Percentiles rank a stretch among this genome's conserved stretches.
Evolutionary conservation across 169 alveolate genomes (phyloP).

Genomic region (Plasmodium yoelii): DNA sequence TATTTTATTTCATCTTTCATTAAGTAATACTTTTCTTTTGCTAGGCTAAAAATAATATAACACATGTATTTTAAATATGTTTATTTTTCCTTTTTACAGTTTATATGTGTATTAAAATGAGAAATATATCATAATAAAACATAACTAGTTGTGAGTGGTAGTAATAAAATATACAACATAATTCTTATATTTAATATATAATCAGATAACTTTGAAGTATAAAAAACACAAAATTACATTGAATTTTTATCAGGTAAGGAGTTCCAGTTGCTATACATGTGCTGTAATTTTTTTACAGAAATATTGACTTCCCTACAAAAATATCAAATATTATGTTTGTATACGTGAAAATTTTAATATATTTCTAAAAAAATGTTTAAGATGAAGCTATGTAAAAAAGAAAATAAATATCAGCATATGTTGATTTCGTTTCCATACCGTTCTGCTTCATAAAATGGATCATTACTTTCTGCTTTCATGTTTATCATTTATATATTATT

Average conservation of each 20-base stretch:
- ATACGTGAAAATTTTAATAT: not conserved
- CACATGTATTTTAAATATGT: not conserved
- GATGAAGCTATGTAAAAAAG: not conserved
- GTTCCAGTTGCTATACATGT: conserved; percentile 61
- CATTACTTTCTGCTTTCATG: conserved; percentile 36
- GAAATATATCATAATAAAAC: no score
- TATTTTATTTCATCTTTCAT: conserved; percentile 75
- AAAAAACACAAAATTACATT: conserved; percentile 8
- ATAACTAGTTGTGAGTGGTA: no score
- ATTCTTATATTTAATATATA: no score
- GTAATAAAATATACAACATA: no score
- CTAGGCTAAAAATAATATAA: conserved; percentile 21
- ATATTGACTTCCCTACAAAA: conserved; percentile 66
- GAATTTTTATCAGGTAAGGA: conserved; percentile 62
- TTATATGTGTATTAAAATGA: not conserved
- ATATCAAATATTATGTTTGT: not conserved
- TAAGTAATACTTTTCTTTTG: conserved; percentile 52
- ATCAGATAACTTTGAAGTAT: no score
- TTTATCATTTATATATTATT: conserved; percentile 8
- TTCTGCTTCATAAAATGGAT: conserved; percentile 75
- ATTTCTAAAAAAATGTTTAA: not conserved
- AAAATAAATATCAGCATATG: not conserved
- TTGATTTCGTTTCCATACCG: conserved; percentile 9
- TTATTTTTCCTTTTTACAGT: not conserved
- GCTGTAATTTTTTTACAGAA: conserved; percentile 48